Percentiles rank a stretch among this genome's conserved stretches.
Conservation (phyloP, 2,329 filamentous ascomycete genomes). For the Colletotrichum horii region DNA sequence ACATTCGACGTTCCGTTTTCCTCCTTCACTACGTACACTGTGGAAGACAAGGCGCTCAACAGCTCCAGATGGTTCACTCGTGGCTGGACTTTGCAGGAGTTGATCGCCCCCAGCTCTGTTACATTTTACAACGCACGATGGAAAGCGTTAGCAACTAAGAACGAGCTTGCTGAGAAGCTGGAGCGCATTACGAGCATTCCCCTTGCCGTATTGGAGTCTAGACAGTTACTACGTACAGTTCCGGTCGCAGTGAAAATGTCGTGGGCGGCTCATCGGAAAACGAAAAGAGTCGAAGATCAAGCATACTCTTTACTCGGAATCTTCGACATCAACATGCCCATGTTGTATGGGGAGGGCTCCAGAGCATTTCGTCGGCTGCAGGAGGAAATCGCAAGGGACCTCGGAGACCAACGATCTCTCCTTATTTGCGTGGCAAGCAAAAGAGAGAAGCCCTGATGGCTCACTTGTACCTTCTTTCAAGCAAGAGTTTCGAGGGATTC, state of each 20-base stretch:
- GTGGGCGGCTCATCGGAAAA: conserved; percentile 28
- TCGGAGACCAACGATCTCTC: background rate
- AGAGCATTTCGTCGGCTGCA: conserved; percentile 26
- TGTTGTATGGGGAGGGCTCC: conserved; percentile 29
- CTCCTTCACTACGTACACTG: too few species aligned
- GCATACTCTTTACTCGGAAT: conserved; percentile 30
- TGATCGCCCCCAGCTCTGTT: background rate
- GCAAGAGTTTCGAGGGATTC: background rate
- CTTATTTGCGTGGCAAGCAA: background rate
- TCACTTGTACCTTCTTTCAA: too few species aligned
- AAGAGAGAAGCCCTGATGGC: too few species aligned
- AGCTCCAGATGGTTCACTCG: background rate
- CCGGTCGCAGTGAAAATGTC: conserved; percentile 25
- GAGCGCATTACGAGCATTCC: background rate
- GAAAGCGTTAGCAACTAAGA: background rate
- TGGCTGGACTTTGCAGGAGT: background rate
- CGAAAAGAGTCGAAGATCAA: conserved; percentile 25
- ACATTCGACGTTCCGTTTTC: background rate
- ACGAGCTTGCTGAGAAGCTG: background rate
- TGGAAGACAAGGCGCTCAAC: background rate
- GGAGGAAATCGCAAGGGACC: background rate
- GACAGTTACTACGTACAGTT: background rate
- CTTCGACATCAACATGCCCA: conserved; percentile 30
- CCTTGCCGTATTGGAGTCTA: background rate
- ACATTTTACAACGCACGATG: background rate